Evolutionary conservation across 2,329 filamentous ascomycete species (phyloP), one percentile per base, ranked within the genome.

Genomic region (Aureobasidium sp.): DNA sequence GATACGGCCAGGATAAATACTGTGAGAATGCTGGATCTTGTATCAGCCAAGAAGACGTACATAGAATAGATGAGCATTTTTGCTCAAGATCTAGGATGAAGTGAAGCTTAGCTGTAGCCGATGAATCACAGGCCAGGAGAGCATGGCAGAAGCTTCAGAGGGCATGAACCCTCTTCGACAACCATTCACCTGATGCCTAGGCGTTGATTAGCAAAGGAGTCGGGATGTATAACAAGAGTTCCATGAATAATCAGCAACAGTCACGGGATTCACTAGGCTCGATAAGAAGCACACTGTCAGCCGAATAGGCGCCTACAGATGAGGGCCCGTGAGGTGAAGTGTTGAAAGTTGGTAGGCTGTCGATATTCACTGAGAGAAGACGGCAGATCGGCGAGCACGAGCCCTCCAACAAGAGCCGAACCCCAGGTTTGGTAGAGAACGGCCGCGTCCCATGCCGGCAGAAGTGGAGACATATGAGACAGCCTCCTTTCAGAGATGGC

Each of bases 341-440:
- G 42, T 58, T 36, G 41, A 14, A 57, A 57, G 41, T 45, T 36
- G 53, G 29, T 37, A 57, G 29, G 41, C 47, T 25, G 53, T n/a
- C 17, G n/a, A 42, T 2, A 31, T 36, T 17, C 15, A 45, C 9
- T 17, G 39, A 41, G 11, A 25, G 52, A 42, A 20, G 39, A 17
- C 53, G 53, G 53, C 39, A 56, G 53, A 58, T 45, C 41, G 42
- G 31, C 55, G 27, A 47, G 55, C 55, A 58, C 55, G 22, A 34
- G 42, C 41, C 55, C 42, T 31, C n/a, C 17, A 29, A 22, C 15
- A 12, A 29, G 51, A 44, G 22, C 15, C 27, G 11, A 27, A 9
- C 27, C 25, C 22, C 27, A 27, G 53, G 3, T 41, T 44, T 25
- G 53, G 17, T 56, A 56, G 27, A 44, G 53, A 56, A 56, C 39